Evolutionary conservation across 2,329 filamentous ascomycete genomes (phyloP).

Genomic region (Neodidymelliopsis sp.): DNA sequence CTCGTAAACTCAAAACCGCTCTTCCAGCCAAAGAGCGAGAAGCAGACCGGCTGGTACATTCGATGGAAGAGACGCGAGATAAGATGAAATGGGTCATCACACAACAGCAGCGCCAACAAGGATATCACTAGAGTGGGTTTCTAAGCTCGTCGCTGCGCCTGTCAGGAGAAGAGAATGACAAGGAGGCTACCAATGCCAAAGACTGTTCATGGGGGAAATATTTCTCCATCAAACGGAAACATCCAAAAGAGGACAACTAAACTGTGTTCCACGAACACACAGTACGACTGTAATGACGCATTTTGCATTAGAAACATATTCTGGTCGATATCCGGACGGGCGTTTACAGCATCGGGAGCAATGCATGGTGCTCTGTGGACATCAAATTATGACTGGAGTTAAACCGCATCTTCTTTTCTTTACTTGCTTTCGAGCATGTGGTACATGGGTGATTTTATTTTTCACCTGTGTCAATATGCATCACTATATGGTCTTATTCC

Average conservation of each 20-base stretch:
- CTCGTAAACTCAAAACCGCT: conserved; percentile 62
- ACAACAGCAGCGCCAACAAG: conserved; percentile 38
- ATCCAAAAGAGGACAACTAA: background rate
- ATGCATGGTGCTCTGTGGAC: conserved; percentile 5
- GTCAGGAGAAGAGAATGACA: conserved; percentile 1
- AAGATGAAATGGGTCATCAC: conserved; percentile 76
- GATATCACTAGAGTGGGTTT: conserved; percentile 12
- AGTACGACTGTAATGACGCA: conserved; percentile 15
- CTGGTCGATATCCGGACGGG: conserved; percentile 4
- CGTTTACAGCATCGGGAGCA: conserved; percentile 14
- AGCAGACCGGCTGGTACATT: conserved; percentile 65
- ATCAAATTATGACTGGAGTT: conserved; percentile 8
- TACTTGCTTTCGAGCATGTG: conserved; percentile 3
- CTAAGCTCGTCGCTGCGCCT: background rate
- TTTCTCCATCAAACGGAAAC: conserved; percentile 1
- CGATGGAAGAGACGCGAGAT: conserved; percentile 67
- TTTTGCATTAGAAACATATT: conserved; percentile 18
- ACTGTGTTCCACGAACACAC: background rate
- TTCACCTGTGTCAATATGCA: no score
- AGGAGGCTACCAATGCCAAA: background rate
- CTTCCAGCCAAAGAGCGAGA: conserved; percentile 66
- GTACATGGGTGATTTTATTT: background rate
- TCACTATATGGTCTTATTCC: no score
- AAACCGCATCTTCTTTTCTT: conserved; percentile 1
- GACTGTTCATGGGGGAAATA: conserved; percentile 1